A percentile compares a stretch with the other conserved stretches of the same genome.
Conservation (phyloP, 352 stramenopile species). For the Phytopythium chamaehyphon region DNA sequence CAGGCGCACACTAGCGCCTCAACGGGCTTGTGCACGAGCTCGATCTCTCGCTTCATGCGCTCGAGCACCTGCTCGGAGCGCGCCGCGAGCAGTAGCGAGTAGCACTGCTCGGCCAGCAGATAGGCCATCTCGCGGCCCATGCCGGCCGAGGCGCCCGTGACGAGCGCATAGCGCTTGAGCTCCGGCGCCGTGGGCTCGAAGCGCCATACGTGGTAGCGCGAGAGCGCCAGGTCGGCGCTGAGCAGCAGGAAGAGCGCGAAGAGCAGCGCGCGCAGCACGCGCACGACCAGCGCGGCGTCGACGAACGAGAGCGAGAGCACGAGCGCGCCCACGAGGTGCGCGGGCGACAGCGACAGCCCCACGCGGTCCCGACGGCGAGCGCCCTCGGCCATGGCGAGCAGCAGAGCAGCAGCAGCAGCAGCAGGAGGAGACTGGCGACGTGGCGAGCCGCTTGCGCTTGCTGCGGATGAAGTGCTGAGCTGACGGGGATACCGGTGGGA, state of each 20-base stretch:
- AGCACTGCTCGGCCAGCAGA: slow-evolving; percentile 73
- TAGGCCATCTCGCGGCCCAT: slow-evolving; percentile 80
- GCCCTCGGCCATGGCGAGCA: neutral
- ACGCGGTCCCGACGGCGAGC: slow-evolving; percentile 22
- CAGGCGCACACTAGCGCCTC: slow-evolving; percentile 55
- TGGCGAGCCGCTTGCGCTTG: neutral
- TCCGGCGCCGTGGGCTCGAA: slow-evolving; percentile 47
- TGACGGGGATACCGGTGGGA: no score
- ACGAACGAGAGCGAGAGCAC: slow-evolving; percentile 45
- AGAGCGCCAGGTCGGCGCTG: slow-evolving; percentile 53
- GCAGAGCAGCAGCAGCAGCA: no score
- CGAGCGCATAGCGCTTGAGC: slow-evolving; percentile 52
- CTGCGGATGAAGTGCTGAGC: no score
- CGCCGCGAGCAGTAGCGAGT: slow-evolving; percentile 68
- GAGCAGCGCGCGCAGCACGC: slow-evolving; percentile 34
- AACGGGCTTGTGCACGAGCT: slow-evolving; percentile 60
- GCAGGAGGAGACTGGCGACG: neutral
- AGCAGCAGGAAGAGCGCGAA: slow-evolving; percentile 51
- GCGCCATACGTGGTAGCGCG: slow-evolving; percentile 61
- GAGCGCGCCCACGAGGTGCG: slow-evolving; percentile 43
- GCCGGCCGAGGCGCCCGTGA: slow-evolving; percentile 72
- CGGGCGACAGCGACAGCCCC: slow-evolving; percentile 35
- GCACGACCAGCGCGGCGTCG: slow-evolving; percentile 29
- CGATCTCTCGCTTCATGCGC: slow-evolving; percentile 69
- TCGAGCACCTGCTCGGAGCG: slow-evolving; percentile 56